Base-by-base conservation (phyloP, 164 flowering plant species). In the Stephania yunnanensis region DNA sequence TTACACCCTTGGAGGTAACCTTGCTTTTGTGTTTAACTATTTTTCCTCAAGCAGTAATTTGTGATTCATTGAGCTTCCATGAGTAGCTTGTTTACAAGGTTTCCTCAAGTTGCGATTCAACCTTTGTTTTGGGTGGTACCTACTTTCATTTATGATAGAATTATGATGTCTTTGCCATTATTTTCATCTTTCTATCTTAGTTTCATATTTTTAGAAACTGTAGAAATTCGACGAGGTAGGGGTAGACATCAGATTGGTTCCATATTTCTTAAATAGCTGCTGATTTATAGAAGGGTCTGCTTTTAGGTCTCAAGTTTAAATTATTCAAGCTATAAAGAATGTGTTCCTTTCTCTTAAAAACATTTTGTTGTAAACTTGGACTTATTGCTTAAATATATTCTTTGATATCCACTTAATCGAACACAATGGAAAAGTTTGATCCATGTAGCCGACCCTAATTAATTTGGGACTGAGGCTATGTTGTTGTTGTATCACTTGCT, bases 1-100 rank as follows among this genome's bases (percentile, higher is more conserved):
- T 93, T 10, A 95, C 99, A 68, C 99, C 99, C 42, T 82, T 95
- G 81, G 99, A 95, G 96, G 99, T 92, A 84, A 20, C 53, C 48
- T 2, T 70, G 58, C 72, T 68, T 69, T 74, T 69, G 8, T 71
- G 15, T 2, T 3, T 7, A 50, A 6, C 3, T 1, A 9, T 71
- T 52, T 30, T 20, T 66, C 12, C 20, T 45, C 53, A 8, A 58
- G 10, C 19, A 68, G 7, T 12, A 22, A 30, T 69, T 45, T 68
- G 45, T 36, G 53, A 42, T 50, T 64, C 7, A 48, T 65, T 68
- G 46, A 19, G 68, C 9, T 44, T 22, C 19, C 61, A n/a, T 44
- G 44, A 66, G 69, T 30, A 11, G 17, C 17, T 10, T 25, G 69
- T 17, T 25, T 1, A 4, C 29, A n/a, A 61, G 9, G 9, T 61